These are phyloP conservation scores for Aspergillus aculeatinus DNA, from an alignment of 2,329 filamentous ascomycete species.

Conservation along the genomic window DNA sequence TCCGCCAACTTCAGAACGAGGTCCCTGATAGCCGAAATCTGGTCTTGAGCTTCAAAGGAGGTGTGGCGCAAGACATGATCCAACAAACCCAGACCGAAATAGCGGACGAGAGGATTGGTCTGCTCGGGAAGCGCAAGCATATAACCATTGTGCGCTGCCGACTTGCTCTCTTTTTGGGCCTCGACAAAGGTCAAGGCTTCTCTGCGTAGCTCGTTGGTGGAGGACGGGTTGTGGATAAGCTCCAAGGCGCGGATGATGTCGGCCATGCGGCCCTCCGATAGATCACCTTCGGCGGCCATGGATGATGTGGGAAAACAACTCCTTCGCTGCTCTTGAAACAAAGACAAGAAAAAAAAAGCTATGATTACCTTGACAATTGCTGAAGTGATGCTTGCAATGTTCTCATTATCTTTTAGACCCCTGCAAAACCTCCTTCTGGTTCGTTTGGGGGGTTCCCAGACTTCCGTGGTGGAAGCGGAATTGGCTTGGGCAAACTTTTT, in stretches of 20 bases:
- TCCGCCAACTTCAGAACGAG: slow-evolving; percentile 80
- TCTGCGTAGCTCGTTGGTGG: slow-evolving; percentile 75
- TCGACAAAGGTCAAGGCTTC: slow-evolving; percentile 86
- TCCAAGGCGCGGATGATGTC: slow-evolving; percentile 79
- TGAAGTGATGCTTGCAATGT: slow-evolving; percentile 13
- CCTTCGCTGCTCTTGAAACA: neutral
- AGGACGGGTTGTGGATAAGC: slow-evolving; percentile 79
- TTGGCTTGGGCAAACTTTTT: slow-evolving; percentile 3
- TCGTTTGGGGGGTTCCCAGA: neutral
- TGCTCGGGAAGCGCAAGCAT: slow-evolving; percentile 71
- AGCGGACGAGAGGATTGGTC: slow-evolving; percentile 79
- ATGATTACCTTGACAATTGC: slow-evolving; percentile 9
- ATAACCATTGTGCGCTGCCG: slow-evolving; percentile 84
- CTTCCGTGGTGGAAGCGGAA: neutral
- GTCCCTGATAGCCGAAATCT: slow-evolving; percentile 66
- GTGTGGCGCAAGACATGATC: slow-evolving; percentile 86
- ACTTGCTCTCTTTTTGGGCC: slow-evolving; percentile 71
- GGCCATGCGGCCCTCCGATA: slow-evolving; percentile 39
- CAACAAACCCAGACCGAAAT: slow-evolving; percentile 89
- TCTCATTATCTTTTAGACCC: slow-evolving; percentile 15
- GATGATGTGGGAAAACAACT: slow-evolving; percentile 3
- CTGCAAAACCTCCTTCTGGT: slow-evolving; percentile 2
- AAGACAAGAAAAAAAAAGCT: slow-evolving; percentile 1
- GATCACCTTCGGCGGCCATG: slow-evolving; percentile 38
- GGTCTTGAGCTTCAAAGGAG: slow-evolving; percentile 68